Conservation (phyloP, 345 rosid species). For the Salix arbutifolia region DNA sequence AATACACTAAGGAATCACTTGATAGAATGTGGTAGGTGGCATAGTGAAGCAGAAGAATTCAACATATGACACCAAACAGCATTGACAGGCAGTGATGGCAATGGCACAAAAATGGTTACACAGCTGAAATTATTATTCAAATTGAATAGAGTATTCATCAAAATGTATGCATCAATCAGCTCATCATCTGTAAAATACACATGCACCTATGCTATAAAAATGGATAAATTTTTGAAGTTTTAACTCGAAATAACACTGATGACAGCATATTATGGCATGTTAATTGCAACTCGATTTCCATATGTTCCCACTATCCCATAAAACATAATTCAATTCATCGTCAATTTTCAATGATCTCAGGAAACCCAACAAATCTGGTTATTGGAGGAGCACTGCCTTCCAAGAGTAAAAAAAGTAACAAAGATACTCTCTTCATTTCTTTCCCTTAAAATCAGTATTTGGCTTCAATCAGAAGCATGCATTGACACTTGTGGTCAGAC, state of each 20-base stretch:
- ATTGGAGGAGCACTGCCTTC: neutral
- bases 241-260: neutral
- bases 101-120: neutral
- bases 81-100: neutral
- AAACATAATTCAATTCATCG: neutral
- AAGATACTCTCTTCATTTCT: neutral
- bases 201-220: neutral
- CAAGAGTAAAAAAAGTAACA: neutral
- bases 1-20: neutral
- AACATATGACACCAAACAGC: neutral
- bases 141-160: neutral
- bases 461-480: neutral
- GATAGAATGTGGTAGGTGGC: neutral
- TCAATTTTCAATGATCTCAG: neutral
- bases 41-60: neutral
- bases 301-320: neutral
- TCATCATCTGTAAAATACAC: too few species aligned
- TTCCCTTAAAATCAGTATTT: neutral
- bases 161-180: neutral
- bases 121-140: neutral
- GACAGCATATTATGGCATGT: neutral
- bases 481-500: neutral
- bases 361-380: neutral
- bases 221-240: neutral
- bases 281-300: neutral